Percentiles rank a stretch among this genome's conserved stretches.
Evolutionary conservation across 345 rosid species (phyloP).

Genomic region (Geranium brycei): DNA sequence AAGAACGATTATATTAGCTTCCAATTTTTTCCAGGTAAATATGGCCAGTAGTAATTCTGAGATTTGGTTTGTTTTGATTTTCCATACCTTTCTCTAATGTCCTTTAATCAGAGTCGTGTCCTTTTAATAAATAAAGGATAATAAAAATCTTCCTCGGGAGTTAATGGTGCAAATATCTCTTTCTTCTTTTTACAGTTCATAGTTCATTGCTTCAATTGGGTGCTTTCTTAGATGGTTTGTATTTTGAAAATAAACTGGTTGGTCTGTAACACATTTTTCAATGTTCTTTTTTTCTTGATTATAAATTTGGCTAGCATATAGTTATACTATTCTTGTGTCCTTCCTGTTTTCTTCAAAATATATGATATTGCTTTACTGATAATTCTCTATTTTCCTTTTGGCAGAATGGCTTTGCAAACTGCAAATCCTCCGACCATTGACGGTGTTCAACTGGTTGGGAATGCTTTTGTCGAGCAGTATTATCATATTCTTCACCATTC

Average conservation of each 20-base stretch:
- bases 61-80: not conserved
- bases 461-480: conserved; percentile 63
- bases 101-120: not conserved
- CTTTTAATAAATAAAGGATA: not conserved
- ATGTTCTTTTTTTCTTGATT: not conserved
- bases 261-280: not conserved
- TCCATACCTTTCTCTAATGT: not conserved
- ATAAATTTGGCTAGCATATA: not conserved
- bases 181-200: not conserved
- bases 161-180: not conserved
- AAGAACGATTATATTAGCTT: not conserved
- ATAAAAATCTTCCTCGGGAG: not conserved
- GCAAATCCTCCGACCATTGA: conserved; percentile 20
- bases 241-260: not conserved
- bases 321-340: not conserved
- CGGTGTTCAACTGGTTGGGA: conserved; percentile 43
- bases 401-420: conserved; percentile 44
- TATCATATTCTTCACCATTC: conserved; percentile 59
- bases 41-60: not conserved
- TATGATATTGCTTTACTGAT: not conserved
- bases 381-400: not conserved
- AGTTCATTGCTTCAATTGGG: not conserved
- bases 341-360: not conserved
- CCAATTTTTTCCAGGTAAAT: too few species aligned
- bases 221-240: not conserved